Conservation (phyloP, 2,329 filamentous ascomycete species). For the Aspergillus quadrilineatus region DNA sequence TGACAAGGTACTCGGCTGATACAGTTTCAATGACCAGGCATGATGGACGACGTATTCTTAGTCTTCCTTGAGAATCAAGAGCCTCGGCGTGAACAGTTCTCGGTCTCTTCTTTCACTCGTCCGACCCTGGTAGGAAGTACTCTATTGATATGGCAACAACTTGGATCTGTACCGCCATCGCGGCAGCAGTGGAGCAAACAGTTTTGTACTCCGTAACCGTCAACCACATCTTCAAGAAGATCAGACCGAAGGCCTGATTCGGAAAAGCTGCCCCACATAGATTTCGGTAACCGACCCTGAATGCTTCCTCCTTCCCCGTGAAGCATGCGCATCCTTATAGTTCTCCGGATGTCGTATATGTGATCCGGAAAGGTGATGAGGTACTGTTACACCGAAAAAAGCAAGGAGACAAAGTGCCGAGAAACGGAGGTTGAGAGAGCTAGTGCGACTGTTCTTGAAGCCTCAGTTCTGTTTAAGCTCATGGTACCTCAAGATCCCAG, state of each 20-base stretch:
- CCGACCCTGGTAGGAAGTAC: neutral
- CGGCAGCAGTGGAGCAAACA: slow-evolving; percentile 8
- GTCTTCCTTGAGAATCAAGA: neutral
- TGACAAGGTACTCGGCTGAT: slow-evolving; percentile 9
- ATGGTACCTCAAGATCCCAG: neutral
- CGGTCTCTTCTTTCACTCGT: neutral
- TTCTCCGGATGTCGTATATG: neutral
- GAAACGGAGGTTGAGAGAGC: slow-evolving; percentile 7
- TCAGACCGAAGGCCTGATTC: slow-evolving; percentile 36
- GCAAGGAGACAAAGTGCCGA: slow-evolving; percentile 6
- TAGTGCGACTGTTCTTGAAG: neutral
- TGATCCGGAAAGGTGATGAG: neutral
- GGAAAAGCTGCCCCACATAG: slow-evolving; percentile 35
- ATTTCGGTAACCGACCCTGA: slow-evolving; percentile 25
- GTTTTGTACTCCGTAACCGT: neutral
- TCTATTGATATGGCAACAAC: neutral
- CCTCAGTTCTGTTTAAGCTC: neutral
- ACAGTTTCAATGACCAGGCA: neutral
- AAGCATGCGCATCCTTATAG: slow-evolving; percentile 1
- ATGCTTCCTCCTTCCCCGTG: slow-evolving; percentile 12
- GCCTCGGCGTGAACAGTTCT: neutral
- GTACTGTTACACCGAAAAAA: neutral
- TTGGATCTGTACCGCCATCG: slow-evolving; percentile 6
- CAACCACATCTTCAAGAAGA: slow-evolving; percentile 7
- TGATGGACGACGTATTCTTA: neutral